These are phyloP conservation scores for Aspergillus uvarum DNA, from an alignment of 2,329 filamentous ascomycete species.

Conservation along the genomic window DNA sequence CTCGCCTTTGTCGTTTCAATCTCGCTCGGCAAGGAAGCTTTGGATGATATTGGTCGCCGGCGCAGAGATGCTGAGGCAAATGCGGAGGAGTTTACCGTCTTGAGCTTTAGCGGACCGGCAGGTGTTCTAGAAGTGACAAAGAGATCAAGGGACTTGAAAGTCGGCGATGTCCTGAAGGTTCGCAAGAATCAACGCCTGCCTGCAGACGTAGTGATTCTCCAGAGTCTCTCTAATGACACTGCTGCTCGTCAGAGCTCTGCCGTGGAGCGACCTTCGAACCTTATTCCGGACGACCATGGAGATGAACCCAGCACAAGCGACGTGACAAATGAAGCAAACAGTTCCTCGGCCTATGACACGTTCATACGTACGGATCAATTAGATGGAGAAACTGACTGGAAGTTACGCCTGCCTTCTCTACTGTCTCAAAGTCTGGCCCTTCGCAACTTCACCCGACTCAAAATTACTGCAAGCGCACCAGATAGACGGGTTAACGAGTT, in stretches of 20 bases:
- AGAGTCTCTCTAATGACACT: constrained; percentile 66
- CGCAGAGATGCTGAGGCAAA: constrained; percentile 91
- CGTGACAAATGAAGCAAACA: constrained; percentile 30
- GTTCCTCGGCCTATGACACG: constrained; percentile 67
- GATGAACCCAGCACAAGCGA: constrained; percentile 16
- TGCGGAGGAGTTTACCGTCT: constrained; percentile 78
- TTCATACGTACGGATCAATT: constrained; percentile 97
- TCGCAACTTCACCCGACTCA: constrained; percentile 65
- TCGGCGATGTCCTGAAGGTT: constrained; percentile 93
- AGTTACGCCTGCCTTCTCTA: constrained; percentile 81
- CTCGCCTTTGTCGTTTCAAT: constrained; percentile 88
- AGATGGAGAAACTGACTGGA: constrained; percentile 98
- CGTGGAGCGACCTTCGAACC: constrained; percentile 24
- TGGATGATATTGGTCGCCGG: constrained; percentile 85
- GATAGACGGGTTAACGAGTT: constrained; percentile 96
- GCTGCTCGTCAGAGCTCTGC: constrained; percentile 28
- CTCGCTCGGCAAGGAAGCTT: constrained; percentile 92
- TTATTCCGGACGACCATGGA: constrained; percentile 26
- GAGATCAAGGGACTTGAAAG: constrained; percentile 83
- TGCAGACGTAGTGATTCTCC: constrained; percentile 89
- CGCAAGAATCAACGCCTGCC: constrained; percentile 90
- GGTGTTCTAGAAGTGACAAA: constrained; percentile 67
- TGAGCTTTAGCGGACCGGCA: constrained; percentile 62
- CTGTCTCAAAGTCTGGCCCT: constrained; percentile 76
- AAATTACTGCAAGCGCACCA: constrained; percentile 81